A percentile compares a stretch with the other conserved stretches of the same genome.
phyloP scores from a whole-genome alignment of 805 yeast species.

The Wickerhamomyces sydowiorum region DNA sequence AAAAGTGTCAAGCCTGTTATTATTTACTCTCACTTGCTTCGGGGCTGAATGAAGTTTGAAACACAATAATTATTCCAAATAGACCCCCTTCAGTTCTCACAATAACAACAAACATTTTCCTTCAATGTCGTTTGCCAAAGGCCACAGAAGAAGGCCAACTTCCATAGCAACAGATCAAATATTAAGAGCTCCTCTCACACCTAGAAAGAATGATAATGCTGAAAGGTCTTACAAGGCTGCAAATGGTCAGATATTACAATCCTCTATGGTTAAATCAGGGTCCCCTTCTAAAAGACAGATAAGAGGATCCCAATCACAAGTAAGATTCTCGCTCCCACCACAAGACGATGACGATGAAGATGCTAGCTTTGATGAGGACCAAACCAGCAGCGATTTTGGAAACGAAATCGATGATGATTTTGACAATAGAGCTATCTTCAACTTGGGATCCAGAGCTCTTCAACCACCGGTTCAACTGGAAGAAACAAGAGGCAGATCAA shows the following conservation, averaged over 20 bases:
- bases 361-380: background rate
- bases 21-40: too few species aligned
- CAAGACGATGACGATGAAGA: constrained; percentile 2
- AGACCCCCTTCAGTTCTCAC: too few species aligned
- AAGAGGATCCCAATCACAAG: constrained; percentile 22
- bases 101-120: background rate
- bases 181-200: constrained; percentile 2
- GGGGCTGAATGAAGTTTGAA: too few species aligned
- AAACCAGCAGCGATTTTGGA: too few species aligned
- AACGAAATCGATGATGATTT: constrained; percentile 5
- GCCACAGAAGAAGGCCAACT: constrained; percentile 22
- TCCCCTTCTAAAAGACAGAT: constrained; percentile 22
- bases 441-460: constrained; percentile 6
- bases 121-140: constrained; percentile 12
- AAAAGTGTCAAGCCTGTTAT: too few species aligned
- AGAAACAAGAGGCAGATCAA: constrained; percentile 5
- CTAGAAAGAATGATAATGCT: background rate
- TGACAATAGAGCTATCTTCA: constrained; percentile 8
- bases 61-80: too few species aligned
- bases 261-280: constrained; percentile 22
- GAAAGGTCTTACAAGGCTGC: constrained; percentile 18
- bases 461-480: background rate
- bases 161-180: constrained; percentile 19
- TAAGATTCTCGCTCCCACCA: constrained; percentile 21
- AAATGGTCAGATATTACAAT: constrained; percentile 22